These are phyloP conservation scores for Oryza officinalis DNA, from an alignment of 176 grass and related monocot species.

Conservation along the genomic window DNA sequence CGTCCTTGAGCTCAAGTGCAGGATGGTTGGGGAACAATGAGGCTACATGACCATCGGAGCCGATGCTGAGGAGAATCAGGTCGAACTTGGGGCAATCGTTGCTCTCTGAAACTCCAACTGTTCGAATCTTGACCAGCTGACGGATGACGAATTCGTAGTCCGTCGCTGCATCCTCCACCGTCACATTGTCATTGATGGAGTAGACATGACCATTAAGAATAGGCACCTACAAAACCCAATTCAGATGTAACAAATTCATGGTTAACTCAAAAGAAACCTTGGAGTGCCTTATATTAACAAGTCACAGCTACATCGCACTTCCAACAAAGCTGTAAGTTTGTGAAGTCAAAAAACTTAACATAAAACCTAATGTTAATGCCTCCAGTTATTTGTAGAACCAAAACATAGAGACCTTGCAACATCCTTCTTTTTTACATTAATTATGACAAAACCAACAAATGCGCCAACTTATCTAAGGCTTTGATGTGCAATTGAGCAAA, in stretches of 20 bases:
- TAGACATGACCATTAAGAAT: constrained; percentile 66
- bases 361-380: constrained; percentile 15
- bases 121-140: constrained; percentile 59
- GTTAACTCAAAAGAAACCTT: constrained; percentile 14
- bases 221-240: constrained; percentile 46
- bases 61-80: constrained; percentile 54
- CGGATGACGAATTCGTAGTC: constrained; percentile 64
- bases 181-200: constrained; percentile 60
- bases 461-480: background rate
- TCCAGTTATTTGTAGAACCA: background rate
- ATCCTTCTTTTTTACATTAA: background rate
- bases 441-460: background rate
- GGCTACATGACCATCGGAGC: constrained; percentile 56
- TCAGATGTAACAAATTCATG: constrained; percentile 5
- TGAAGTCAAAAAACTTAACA: constrained; percentile 14
- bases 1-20: constrained; percentile 45
- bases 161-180: constrained; percentile 59
- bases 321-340: background rate
- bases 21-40: constrained; percentile 61
- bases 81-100: constrained; percentile 77
- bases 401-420: background rate
- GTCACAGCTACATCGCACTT: background rate
- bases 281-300: background rate
- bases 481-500: constrained; percentile 14
- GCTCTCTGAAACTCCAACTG: constrained; percentile 40